Base-by-base conservation (phyloP, 805 yeast genomes). In the Metschnikowia rubicola region DNA sequence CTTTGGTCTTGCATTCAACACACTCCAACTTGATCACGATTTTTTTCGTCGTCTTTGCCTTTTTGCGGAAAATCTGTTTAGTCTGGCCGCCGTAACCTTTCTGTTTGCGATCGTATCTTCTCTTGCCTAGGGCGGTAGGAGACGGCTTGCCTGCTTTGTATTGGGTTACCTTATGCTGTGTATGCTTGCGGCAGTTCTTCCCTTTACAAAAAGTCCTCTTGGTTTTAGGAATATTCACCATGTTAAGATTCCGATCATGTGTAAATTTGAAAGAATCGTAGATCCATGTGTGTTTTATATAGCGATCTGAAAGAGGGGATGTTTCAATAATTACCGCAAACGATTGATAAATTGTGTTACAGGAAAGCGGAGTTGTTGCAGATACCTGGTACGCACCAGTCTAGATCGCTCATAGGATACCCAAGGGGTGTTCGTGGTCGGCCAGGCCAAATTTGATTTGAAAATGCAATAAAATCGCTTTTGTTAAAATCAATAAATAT, bases 81-180 rank as follows among this genome's bases (percentile, higher is more conserved):
- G 99, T 94, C 83, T 94, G 99, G 88, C 99, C 99, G 88, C 99
- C 99, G 81, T 84, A 94, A 89, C 99, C 99, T 69, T 87, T 75
- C 83, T 94, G 99, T 81, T 94, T 94, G 81, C 99, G 96, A 92
- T 94, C 99, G 83, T 94, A 94, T 84, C 99, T 91, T 85, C 99
- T 90, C 92, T 95, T 94, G 86, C 99, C 99, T 83, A 94, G 98
- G 67, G 98, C 97, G 74, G 84, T 90, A 70, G 91, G 85, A 61
- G 98, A 92, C 75, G 99, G 98, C 84, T 94, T 94, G 81, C 99
- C 99, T 75, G 98, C 96, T 80, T 94, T 94, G 95, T 94, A 94
- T 84, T 94, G 99, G 78, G 99, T 92, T 73, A 94, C 99, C 85
- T 92, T 94, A 95, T 94, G 99, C 81, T 90, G 97, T 71, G 98